Evolutionary conservation across 352 stramenopile genomes (phyloP), one percentile per base, ranked within the genome.

Genomic region (Globisporangium cylindrosporum): DNA sequence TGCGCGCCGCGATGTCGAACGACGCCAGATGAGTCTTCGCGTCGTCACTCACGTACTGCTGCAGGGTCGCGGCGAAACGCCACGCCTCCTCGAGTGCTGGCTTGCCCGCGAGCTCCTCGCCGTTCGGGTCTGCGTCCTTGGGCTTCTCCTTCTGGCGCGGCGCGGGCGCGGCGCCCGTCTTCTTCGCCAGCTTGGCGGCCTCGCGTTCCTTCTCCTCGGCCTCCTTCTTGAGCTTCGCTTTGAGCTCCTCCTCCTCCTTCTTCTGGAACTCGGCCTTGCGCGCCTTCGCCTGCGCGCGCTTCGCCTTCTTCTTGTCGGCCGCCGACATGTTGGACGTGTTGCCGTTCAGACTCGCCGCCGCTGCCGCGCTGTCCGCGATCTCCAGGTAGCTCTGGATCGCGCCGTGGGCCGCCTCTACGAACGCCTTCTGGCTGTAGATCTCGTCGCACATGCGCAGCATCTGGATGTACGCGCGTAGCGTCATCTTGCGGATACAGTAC

Each of bases 401-500:
- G 49, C 93, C 93, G 66, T 94, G 76, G 3, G 94, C 92, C 27
- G 97, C 95, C 53, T 83, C 64, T 29, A 90, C 81, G 62, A 98
- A 98, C 72, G 97, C 92, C 38, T 84, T 73, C 72, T 98, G 86
- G 63, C 86, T 81, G 78, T 94, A 97, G 38, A 99, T 82, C 62
- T 82, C 74, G 73, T 99, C 95, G 74, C 97, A 98, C 69, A 98
- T 91, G 69, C 92, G 86, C 55, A 99, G 80, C 71, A 99, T 87
- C 67, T 96, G 89, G 27, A 98, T 81, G 75, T 99, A 99, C 15
- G 97, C 82, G 49, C 97, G 88, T 57, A 99, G 77, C 29, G 97
- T 99, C 74, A 98, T 98, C 85, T 99, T 99, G 70, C 97, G 93
- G 70, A 99, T 92, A 71, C 97, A 99, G 77, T 99, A 99, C 56